These are phyloP conservation scores for Limtongia smithiae DNA, from an alignment of 805 yeast genomes.

Conservation along the genomic window DNA sequence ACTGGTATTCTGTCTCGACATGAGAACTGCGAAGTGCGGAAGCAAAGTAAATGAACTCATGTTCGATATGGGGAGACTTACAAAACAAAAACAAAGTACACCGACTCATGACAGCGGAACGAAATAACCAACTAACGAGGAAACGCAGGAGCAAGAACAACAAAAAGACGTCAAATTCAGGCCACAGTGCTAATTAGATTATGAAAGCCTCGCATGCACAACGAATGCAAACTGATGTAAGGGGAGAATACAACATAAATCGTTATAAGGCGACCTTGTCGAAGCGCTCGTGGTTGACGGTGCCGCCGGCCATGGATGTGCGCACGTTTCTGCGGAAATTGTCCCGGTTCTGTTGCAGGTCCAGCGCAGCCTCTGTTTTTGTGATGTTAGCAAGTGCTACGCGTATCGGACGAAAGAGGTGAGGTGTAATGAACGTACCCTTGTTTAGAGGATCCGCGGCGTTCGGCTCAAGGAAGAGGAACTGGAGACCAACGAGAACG, in stretches of 20 bases:
- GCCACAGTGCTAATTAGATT: not conserved
- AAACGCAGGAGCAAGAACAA: too few species aligned
- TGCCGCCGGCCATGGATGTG: conserved; percentile 69
- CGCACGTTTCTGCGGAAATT: conserved; percentile 56
- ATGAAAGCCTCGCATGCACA: not conserved
- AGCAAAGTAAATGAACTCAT: too few species aligned
- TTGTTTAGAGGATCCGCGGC: conserved; percentile 90
- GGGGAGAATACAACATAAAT: not conserved
- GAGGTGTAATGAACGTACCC: conserved; percentile 33
- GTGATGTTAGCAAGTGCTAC: not conserved
- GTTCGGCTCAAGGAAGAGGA: conserved; percentile 84
- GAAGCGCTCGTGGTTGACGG: conserved; percentile 53
- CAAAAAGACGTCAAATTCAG: not conserved
- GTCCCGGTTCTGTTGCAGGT: conserved; percentile 38
- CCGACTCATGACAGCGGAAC: too few species aligned
- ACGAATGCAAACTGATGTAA: not conserved
- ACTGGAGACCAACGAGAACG: conserved; percentile 78
- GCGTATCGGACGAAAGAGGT: not conserved
- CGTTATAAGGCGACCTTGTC: too few species aligned
- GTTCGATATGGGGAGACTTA: too few species aligned
- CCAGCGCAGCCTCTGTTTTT: conserved; percentile 34
- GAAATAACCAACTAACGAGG: too few species aligned
- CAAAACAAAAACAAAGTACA: too few species aligned
- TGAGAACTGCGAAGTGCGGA: too few species aligned
- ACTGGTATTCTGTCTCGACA: too few species aligned